Evolutionary conservation across 2,329 filamentous ascomycete genomes (phyloP).

Genomic region (Aspergillus clavatus): DNA sequence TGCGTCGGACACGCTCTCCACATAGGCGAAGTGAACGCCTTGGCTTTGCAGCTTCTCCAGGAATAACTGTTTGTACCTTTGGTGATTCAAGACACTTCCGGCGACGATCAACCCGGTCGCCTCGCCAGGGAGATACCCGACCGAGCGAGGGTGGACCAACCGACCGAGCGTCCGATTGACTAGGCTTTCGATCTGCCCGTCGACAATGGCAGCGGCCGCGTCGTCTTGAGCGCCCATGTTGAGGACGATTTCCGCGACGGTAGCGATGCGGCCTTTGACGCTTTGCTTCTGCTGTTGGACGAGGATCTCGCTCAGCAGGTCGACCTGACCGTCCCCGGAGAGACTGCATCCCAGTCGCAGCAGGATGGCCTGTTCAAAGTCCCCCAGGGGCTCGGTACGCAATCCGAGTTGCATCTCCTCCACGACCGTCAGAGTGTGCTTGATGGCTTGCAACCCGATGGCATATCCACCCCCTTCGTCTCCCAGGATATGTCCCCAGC

Average conservation of each 20-base stretch:
- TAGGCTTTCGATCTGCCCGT: slow-evolving; percentile 5
- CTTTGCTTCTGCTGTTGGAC: slow-evolving; percentile 2
- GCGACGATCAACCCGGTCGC: slow-evolving; percentile 16
- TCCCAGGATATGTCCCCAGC: slow-evolving; percentile 43
- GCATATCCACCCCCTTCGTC: slow-evolving; percentile 43
- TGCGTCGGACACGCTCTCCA: slow-evolving; percentile 1
- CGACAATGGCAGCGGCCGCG: slow-evolving; percentile 13
- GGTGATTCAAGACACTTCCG: slow-evolving; percentile 19
- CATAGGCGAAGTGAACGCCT: slow-evolving; percentile 1
- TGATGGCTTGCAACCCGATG: slow-evolving; percentile 37
- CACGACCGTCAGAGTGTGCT: slow-evolving; percentile 26
- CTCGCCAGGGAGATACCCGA: slow-evolving; percentile 5
- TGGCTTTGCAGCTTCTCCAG: background rate
- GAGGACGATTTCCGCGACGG: slow-evolving; percentile 13
- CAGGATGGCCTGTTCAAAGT: slow-evolving; percentile 13
- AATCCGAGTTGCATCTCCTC: slow-evolving; percentile 24
- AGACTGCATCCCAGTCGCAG: slow-evolving; percentile 9
- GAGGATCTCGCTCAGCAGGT: slow-evolving; percentile 17
- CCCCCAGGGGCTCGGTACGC: background rate
- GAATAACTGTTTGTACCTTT: slow-evolving; percentile 8
- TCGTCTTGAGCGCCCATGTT: slow-evolving; percentile 1
- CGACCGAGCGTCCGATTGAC: slow-evolving; percentile 12
- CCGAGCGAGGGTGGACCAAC: slow-evolving; percentile 11
- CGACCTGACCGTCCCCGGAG: slow-evolving; percentile 1
- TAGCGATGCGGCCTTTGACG: slow-evolving; percentile 17